Evolutionary conservation across 352 stramenopile genomes (phyloP).

Genomic region (Aphanomyces stellatus): DNA sequence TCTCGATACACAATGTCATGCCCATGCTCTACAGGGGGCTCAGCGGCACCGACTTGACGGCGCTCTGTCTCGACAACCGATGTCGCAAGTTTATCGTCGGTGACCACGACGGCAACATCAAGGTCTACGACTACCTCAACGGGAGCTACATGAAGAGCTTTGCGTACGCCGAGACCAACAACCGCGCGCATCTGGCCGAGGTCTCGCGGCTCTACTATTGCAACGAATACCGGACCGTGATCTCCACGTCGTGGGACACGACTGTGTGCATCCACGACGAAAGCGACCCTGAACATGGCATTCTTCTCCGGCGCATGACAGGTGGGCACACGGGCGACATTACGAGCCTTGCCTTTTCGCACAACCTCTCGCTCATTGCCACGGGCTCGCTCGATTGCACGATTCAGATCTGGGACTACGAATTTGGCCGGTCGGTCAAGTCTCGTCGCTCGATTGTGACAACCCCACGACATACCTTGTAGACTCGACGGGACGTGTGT

Average conservation of each 20-base stretch:
- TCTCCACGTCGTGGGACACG: slow-evolving; percentile 74
- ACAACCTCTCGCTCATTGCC: slow-evolving; percentile 63
- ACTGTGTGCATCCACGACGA: slow-evolving; percentile 81
- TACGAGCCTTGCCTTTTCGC: slow-evolving; percentile 63
- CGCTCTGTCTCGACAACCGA: slow-evolving; percentile 68
- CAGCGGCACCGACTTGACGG: slow-evolving; percentile 62
- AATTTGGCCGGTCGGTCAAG: slow-evolving; percentile 56
- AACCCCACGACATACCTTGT: neutral
- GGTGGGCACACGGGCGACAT: slow-evolving; percentile 74
- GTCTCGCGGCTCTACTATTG: slow-evolving; percentile 76
- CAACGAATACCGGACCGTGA: slow-evolving; percentile 76
- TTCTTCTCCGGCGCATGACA: slow-evolving; percentile 61
- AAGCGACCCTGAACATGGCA: slow-evolving; percentile 62
- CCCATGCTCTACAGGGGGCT: slow-evolving; percentile 26
- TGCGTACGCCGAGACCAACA: slow-evolving; percentile 50
- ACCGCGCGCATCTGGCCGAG: slow-evolving; percentile 59
- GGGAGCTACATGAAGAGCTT: slow-evolving; percentile 83
- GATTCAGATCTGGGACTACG: slow-evolving; percentile 82
- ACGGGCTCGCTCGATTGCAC: slow-evolving; percentile 58
- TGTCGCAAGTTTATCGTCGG: slow-evolving; percentile 83
- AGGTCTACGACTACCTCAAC: slow-evolving; percentile 85
- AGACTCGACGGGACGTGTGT: slow-evolving; percentile 55
- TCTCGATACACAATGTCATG: neutral
- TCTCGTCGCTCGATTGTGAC: slow-evolving; percentile 1
- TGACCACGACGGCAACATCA: slow-evolving; percentile 65